These are phyloP conservation scores for Geotrichum restrictum DNA, from an alignment of 1,139 yeast species.

Conservation along the genomic window DNA sequence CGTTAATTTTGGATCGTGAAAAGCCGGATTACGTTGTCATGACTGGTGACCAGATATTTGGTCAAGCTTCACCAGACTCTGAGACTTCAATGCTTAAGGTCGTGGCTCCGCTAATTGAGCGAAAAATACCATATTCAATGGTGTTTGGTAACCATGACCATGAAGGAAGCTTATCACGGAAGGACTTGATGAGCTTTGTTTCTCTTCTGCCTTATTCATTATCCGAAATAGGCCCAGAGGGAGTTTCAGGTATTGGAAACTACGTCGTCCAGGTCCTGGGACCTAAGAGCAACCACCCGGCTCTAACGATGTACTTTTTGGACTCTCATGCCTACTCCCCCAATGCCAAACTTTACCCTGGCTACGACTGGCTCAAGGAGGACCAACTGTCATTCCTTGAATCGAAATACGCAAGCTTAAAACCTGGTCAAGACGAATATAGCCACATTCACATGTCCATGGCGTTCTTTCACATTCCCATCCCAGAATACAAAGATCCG, in stretches of 20 bases:
- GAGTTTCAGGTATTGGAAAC: slow-evolving; percentile 75
- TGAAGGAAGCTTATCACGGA: slow-evolving; percentile 65
- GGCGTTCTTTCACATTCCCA: slow-evolving; percentile 92
- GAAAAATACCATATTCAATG: slow-evolving; percentile 74
- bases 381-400: slow-evolving; percentile 63
- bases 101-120: slow-evolving; percentile 60
- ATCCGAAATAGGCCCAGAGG: slow-evolving; percentile 58
- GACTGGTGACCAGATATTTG: slow-evolving; percentile 84
- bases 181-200: slow-evolving; percentile 56
- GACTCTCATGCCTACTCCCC: slow-evolving; percentile 76
- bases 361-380: slow-evolving; percentile 83
- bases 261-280: slow-evolving; percentile 55
- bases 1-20: slow-evolving; percentile 62
- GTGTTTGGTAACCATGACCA: slow-evolving; percentile 82
- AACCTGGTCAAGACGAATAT: slow-evolving; percentile 39
- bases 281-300: slow-evolving; percentile 43
- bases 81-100: slow-evolving; percentile 75
- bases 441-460: slow-evolving; percentile 56
- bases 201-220: slow-evolving; percentile 62
- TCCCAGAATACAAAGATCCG: slow-evolving; percentile 68
- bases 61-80: slow-evolving; percentile 67
- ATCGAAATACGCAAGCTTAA: slow-evolving; percentile 40
- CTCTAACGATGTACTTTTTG: slow-evolving; percentile 63
- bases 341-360: slow-evolving; percentile 61
- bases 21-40: slow-evolving; percentile 75